A percentile compares a stretch with the other conserved stretches of the same genome.
Evolutionary conservation across 2,329 filamentous ascomycete genomes (phyloP).

Genomic region (Epichloe coenophiala): DNA sequence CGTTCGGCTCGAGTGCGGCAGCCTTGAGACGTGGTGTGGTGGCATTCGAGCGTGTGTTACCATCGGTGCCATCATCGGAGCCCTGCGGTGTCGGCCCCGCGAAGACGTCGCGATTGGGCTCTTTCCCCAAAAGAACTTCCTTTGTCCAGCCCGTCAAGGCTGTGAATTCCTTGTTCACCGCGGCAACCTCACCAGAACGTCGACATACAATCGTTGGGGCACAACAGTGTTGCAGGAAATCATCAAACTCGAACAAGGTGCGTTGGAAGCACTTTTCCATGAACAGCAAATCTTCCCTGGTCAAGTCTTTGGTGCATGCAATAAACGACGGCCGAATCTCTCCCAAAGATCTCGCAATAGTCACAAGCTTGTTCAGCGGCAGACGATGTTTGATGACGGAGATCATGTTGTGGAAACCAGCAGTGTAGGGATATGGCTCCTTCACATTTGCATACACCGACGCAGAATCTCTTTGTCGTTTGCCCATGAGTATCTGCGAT

Average conservation of each 20-base stretch:
- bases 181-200: constrained; percentile 86
- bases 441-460: constrained; percentile 81
- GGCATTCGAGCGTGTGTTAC: constrained; percentile 23
- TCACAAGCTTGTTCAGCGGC: constrained; percentile 59
- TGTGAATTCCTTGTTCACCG: constrained; percentile 93
- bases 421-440: constrained; percentile 82
- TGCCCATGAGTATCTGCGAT: constrained; percentile 40
- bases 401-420: constrained; percentile 79
- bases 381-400: constrained; percentile 69
- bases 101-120: constrained; percentile 80
- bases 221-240: constrained; percentile 76
- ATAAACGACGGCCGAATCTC: constrained; percentile 90
- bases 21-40: constrained; percentile 39
- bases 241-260: constrained; percentile 83
- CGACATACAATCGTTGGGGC: constrained; percentile 87
- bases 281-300: constrained; percentile 79
- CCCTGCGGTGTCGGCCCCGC: constrained; percentile 30
- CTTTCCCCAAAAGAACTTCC: constrained; percentile 75
- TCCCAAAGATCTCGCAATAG: constrained; percentile 76
- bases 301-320: constrained; percentile 78
- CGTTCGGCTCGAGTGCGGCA: constrained; percentile 27
- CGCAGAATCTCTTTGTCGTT: constrained; percentile 59
- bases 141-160: constrained; percentile 90
- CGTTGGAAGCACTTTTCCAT: constrained; percentile 97
- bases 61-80: constrained; percentile 21